These are phyloP conservation scores for Cinnamomum chago DNA, from an alignment of 164 flowering plant genomes.

Conservation along the genomic window DNA sequence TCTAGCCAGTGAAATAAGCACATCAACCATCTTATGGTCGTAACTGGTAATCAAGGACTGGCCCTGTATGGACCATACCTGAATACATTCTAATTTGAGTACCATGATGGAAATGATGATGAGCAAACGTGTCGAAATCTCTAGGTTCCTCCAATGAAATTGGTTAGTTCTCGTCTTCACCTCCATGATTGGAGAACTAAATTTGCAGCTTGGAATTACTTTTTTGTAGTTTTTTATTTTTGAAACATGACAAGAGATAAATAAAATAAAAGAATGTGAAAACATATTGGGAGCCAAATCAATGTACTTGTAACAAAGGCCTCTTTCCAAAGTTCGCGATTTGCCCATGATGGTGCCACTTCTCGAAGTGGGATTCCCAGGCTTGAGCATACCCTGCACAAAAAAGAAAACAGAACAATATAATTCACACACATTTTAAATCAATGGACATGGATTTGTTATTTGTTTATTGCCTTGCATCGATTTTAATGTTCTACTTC, in stretches of 20 bases:
- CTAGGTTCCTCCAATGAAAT: not conserved
- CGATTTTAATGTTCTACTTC: not conserved
- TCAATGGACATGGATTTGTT: too few relatives aligned
- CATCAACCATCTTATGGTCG: too few relatives aligned
- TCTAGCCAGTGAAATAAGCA: too few relatives aligned
- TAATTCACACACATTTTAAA: not conserved
- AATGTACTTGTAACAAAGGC: conserved; percentile 81
- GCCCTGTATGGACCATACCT: too few relatives aligned
- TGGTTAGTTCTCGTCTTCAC: not conserved
- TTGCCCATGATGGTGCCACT: conserved; percentile 77
- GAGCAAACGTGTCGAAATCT: not conserved
- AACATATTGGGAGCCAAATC: not conserved
- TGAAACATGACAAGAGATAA: not conserved
- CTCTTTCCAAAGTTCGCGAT: conserved; percentile 64
- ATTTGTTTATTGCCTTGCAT: too few relatives aligned
- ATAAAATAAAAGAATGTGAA: not conserved
- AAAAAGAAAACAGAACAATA: not conserved
- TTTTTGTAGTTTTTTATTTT: too few relatives aligned
- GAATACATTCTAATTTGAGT: too few relatives aligned
- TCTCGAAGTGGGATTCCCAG: conserved; percentile 70
- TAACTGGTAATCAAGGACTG: too few relatives aligned
- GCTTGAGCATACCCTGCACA: conserved; percentile 56
- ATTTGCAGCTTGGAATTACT: not conserved
- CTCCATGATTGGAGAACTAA: not conserved
- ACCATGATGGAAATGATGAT: too few relatives aligned